Base-by-base conservation (phyloP, 345 rosid genomes). In the Mallotus nudiflorus region DNA sequence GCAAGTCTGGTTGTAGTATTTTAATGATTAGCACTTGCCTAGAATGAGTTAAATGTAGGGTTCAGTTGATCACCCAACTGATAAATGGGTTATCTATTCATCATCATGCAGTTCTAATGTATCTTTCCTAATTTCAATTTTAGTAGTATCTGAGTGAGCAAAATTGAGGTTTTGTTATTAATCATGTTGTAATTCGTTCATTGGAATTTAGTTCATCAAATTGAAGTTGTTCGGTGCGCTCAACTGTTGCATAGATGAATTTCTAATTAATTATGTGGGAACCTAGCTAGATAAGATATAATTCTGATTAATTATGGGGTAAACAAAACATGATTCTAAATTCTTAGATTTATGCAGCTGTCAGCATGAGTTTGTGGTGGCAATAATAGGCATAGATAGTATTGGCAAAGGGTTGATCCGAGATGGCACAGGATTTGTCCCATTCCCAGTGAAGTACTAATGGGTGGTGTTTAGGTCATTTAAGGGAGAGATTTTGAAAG, bases 401-500 rank as follows among this genome's bases (percentile, higher is more conserved):
- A 51, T 94, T 49, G 97, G 98, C 37, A 91, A 91, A 71, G 98
- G 98, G 51, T 84, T 88, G 78, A 94, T 94, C 69, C 82, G 95
- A 49, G 98, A 94, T 63, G 97, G 97, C 64, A 88, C 97, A 3
- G 93, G 92, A 49, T 94, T 82, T 40, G 97, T 91, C 51, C 86
- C 97, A 24, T 94, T 91, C 46, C 92, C 93, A 1, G 85, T 94
- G 27, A 91, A 90, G 81, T 90, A 90, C 75, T 92, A 89, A 68
- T 94, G 97, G 69, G 93, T 88, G 37, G 96, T 87, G 40, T 90
- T 90, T 77, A 85, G 97, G 78, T 97, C 98, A 37, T 91, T 91
- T 78, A 88, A 87, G 75, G 96, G 96, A 52, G 96, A 94, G 85
- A 86, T 91, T 79, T 70, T 91, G 70, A 97, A 94, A 82, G 95